Conservation (phyloP, 805 yeast species). For the Metschnikowia noctiluminum region DNA sequence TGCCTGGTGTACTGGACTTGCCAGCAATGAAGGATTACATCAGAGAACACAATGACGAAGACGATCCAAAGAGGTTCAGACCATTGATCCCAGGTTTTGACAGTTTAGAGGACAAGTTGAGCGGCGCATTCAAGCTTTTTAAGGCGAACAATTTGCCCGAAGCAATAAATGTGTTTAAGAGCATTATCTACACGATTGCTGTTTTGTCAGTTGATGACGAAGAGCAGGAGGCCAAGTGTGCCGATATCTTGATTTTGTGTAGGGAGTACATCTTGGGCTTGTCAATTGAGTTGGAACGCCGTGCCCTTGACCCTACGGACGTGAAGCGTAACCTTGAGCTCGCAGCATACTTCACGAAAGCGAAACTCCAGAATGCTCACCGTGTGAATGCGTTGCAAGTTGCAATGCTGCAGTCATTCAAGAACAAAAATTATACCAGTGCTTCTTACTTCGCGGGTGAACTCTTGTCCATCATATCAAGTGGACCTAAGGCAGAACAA, state of each 20-base stretch:
- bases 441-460: conserved; percentile 90
- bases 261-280: conserved; percentile 90
- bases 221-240: conserved; percentile 75
- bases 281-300: conserved; percentile 86
- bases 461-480: conserved; percentile 62
- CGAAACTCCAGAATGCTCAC: conserved; percentile 79
- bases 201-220: conserved; percentile 67
- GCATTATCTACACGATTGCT: conserved; percentile 70
- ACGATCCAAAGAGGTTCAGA: conserved; percentile 40
- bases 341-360: conserved; percentile 92
- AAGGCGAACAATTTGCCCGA: conserved; percentile 77
- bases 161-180: conserved; percentile 78
- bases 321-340: conserved; percentile 86
- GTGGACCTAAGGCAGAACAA: conserved; percentile 84
- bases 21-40: conserved; percentile 68
- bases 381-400: conserved; percentile 85
- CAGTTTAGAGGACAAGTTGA: conserved; percentile 54
- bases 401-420: conserved; percentile 91
- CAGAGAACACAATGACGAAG: conserved; percentile 61
- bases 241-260: conserved; percentile 66
- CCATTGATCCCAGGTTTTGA: conserved; percentile 80
- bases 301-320: conserved; percentile 67
- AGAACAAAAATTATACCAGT: conserved; percentile 78
- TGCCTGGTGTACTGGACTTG: conserved; percentile 71
- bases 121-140: conserved; percentile 78